Evolutionary conservation across 176 grass and related monocot genomes (phyloP).

Genomic region (Secale cereale): DNA sequence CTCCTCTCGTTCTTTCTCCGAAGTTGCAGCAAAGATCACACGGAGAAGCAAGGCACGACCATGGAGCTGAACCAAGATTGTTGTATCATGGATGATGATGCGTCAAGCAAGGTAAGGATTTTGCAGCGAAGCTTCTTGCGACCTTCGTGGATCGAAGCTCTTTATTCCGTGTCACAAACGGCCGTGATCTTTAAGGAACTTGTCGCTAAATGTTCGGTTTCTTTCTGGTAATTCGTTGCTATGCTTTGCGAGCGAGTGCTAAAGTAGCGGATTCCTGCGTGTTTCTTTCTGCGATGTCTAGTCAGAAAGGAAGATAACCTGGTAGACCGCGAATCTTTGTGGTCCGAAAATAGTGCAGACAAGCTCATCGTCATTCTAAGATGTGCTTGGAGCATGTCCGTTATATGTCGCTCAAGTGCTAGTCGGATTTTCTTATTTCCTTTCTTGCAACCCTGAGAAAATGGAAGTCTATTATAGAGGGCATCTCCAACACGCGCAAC

Average conservation of each 20-base stretch:
- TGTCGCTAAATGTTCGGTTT: neutral
- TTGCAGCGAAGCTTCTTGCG: constrained; percentile 19
- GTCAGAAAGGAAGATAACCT: neutral
- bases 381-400: constrained; percentile 7
- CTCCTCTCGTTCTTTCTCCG: neutral
- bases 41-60: neutral
- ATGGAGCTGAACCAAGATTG: neutral
- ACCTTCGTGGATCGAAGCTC: neutral
- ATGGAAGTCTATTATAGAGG: no score
- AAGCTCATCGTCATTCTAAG: neutral
- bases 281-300: neutral
- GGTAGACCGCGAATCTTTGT: neutral
- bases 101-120: neutral
- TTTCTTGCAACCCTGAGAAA: neutral
- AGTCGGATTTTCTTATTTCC: neutral
- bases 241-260: neutral
- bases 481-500: no score
- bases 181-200: neutral
- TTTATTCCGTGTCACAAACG: constrained; percentile 22
- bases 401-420: neutral
- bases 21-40: neutral
- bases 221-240: neutral
- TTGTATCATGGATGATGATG: neutral
- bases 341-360: neutral
- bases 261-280: constrained; percentile 1